Base-by-base conservation (phyloP, 2,329 filamentous ascomycete species). In the Paecilomyces dactylethromorphus region DNA sequence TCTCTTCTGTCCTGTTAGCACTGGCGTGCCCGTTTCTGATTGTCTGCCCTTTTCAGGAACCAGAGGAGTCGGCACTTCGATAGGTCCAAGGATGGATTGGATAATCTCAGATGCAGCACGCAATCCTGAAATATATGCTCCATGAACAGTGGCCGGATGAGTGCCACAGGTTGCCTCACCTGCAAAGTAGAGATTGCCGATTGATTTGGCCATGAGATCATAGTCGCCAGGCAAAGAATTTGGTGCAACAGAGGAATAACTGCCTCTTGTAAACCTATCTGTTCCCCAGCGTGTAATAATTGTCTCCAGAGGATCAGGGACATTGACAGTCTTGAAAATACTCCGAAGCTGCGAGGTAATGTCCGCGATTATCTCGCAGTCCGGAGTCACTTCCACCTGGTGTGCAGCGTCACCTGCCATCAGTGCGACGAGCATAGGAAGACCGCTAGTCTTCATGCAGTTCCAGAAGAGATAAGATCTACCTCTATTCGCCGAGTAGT, bases 401-500 rank as follows among this genome's bases (percentile, higher is more conserved):
- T 92, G 90, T 15, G 92, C 94, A 21, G 95, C 91, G 66, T 97
- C 91, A 22, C 94, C 94, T 55, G 93, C 93, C 93, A 99, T 97
- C 29, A 99, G 82, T 8, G 91, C 94, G 61, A 97, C 86, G 24
- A 97, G 81, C 56, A 92, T 91, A 1, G 90, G 94, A 35, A 96
- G 80, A 0, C 95, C 95, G 53, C 90, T 92, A 2, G 91, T 96
- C 65, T 91, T 90, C 60, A 92, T 88, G 57, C 92, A 91, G 68
- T 99, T 97, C 84, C 96, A 97, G 84, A 96, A 97, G 66, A 99
- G 85, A 69, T 97, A 99, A 76, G 96, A 96, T 24, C 92, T 88
- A n/a, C 93, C 93, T 56, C 93, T 86, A 61, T 86, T 87, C 3
- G 83, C 79, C 4, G 86, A 81, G 68, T 97, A 97, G 64, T 96